Base-by-base conservation (phyloP, 768 basidiomycete genomes). In the Suillus subluteus region DNA sequence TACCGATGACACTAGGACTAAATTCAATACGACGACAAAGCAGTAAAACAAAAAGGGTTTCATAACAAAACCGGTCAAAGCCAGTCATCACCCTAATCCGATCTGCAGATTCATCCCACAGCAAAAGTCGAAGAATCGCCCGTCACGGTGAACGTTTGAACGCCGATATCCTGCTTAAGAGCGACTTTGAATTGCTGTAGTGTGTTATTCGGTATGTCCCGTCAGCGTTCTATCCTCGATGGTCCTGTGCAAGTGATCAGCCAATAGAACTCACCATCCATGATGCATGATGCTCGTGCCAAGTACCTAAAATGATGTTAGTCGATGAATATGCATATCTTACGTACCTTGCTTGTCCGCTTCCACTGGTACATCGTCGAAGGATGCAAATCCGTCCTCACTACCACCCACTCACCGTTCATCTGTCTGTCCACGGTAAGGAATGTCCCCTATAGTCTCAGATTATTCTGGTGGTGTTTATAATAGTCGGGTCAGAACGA, bases 341-440 rank as follows among this genome's bases (percentile, higher is more conserved):
- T 56, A 40, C 84, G 68, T 71, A 88, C 85, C 2, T 80, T 81
- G 76, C 76, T 89, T 15, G 82, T 86, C 75, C 89, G 82, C 26
- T 71, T 75, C 92, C 92, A 93, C 65, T 82, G 80, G 71, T 85
- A 92, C 23, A 81, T 82, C 1, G 91, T 92, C 4, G 90, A 92
- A 38, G 91, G 91, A 74, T 93, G 91, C 23, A 91, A 92, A 76
- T 94, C 92, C 15, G 89, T 87, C 62, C 87, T 82, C 43, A 90
- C 85, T 0, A 82, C 73, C 67, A 67, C 78, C 91, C 90, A 94
- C 62, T 78, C 70, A 38, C 80, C 82, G 18, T 79, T 73, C 9
- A 82, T 76, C 40, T 82, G 75, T 61, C 80, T 83, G 66, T 93
- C 90, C 48, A 94, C 84, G 1, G 82, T 86, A 52, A 94, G 78